phyloP scores from a whole-genome alignment of 179 eudicot species.

The Actinidia chinensis region DNA sequence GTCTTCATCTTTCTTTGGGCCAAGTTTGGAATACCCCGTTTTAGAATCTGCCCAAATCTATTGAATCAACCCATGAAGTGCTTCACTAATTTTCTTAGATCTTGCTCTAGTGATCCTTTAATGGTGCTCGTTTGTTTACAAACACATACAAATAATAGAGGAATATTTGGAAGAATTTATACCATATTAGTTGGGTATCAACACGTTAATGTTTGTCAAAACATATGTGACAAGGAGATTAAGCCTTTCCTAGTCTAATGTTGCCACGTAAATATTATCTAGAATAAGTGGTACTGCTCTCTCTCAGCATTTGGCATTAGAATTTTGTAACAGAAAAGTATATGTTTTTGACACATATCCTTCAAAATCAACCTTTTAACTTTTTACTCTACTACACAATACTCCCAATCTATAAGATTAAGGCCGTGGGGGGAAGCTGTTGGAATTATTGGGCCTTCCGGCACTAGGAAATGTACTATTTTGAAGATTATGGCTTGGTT shows the following conservation, averaged over 20 bases:
- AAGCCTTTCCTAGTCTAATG: not conserved
- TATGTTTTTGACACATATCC: not conserved
- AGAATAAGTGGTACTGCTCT: not conserved
- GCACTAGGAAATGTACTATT: slow-evolving; percentile 91
- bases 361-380: too few species aligned
- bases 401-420: too few species aligned
- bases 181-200: not conserved
- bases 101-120: too few species aligned
- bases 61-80: too few species aligned
- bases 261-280: not conserved
- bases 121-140: too few species aligned
- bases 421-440: slow-evolving; percentile 93
- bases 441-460: slow-evolving; percentile 95
- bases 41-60: too few species aligned
- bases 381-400: too few species aligned
- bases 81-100: too few species aligned
- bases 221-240: not conserved
- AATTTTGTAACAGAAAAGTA: not conserved
- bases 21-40: not conserved
- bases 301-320: not conserved
- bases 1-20: too few species aligned
- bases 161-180: not conserved
- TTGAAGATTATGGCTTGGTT: slow-evolving; percentile 91
- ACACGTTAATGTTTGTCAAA: not conserved
- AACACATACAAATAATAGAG: too few species aligned